Conservation (phyloP, 768 basidiomycete species). For the Amanita fuliginea region DNA sequence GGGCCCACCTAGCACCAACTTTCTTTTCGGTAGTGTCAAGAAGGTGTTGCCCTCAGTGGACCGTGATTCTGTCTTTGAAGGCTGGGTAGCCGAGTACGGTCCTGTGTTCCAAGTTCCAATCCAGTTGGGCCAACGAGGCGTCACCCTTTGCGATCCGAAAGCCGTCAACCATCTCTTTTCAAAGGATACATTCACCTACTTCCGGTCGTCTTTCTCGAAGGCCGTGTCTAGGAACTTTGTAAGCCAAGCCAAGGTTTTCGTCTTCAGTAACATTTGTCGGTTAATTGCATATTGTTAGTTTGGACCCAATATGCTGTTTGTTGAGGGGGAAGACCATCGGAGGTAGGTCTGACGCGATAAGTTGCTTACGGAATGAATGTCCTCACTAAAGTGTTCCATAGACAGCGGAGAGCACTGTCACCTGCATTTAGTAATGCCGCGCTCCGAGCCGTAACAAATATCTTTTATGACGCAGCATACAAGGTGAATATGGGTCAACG, state of each 20-base stretch:
- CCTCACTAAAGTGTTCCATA: conserved; percentile 8
- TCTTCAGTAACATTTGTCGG: not conserved
- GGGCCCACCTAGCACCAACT: not conserved
- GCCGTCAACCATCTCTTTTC: conserved; percentile 40
- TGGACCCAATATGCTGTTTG: conserved; percentile 28
- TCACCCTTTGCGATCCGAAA: conserved; percentile 36
- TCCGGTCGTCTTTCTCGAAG: conserved; percentile 23
- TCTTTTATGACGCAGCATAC: conserved; percentile 41
- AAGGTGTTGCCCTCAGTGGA: not conserved
- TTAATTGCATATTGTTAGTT: conserved; percentile 16
- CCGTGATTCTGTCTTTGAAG: conserved; percentile 21
- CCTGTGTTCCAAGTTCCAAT: conserved; percentile 29
- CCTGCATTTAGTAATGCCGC: not conserved
- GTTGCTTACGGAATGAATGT: not conserved
- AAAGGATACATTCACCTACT: conserved; percentile 38
- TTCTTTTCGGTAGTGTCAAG: not conserved
- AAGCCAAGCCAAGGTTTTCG: conserved; percentile 4
- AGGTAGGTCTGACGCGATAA: conserved; percentile 20
- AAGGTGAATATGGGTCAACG: conserved; percentile 22
- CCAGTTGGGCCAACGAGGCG: conserved; percentile 19
- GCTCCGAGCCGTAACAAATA: conserved; percentile 13
- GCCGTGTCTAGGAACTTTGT: conserved; percentile 29
- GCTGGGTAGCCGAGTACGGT: conserved; percentile 39
- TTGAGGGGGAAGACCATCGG: conserved; percentile 34
- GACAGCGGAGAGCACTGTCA: conserved; percentile 29